Conservation (phyloP, 371 early-diverging fungal genomes). For the Rhizomucor pusillus region DNA sequence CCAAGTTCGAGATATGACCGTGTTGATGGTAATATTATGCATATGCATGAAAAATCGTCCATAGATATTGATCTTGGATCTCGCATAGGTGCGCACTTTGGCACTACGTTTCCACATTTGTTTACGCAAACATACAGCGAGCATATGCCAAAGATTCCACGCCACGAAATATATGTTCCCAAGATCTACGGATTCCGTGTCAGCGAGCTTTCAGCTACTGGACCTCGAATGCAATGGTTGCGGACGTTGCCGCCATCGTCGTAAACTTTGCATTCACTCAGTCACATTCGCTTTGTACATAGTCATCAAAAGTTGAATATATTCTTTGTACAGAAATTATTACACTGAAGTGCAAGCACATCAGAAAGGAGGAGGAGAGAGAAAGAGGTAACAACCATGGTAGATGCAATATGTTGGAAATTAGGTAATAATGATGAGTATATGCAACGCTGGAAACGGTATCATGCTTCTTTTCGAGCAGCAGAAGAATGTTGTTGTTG, state of each 20-base stretch:
- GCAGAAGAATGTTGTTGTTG: not conserved
- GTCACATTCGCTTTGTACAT: no score
- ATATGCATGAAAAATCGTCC: not conserved
- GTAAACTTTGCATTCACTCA: not conserved
- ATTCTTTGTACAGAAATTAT: no score
- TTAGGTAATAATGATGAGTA: no score
- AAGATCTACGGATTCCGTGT: conserved; percentile 84
- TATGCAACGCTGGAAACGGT: no score
- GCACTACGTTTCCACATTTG: conserved; percentile 93
- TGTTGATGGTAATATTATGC: conserved; percentile 68
- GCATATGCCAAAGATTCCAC: conserved; percentile 52
- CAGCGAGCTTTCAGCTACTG: conserved; percentile 50
- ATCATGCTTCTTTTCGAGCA: no score
- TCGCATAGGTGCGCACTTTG: conserved; percentile 87
- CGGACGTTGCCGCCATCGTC: conserved; percentile 34
- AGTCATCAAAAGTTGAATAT: no score
- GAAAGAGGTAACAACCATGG: no score
- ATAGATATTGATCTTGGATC: not conserved
- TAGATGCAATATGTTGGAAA: no score
- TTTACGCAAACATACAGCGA: conserved; percentile 82
- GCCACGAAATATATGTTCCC: conserved; percentile 59
- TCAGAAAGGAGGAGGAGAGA: no score
- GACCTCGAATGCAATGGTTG: conserved; percentile 80
- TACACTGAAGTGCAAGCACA: no score
- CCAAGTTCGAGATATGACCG: conserved; percentile 62